A percentile compares a stretch with the other conserved stretches of the same genome.
These are phyloP conservation scores for Candida ovalis DNA, from an alignment of 805 yeast genomes.

Conservation along the genomic window DNA sequence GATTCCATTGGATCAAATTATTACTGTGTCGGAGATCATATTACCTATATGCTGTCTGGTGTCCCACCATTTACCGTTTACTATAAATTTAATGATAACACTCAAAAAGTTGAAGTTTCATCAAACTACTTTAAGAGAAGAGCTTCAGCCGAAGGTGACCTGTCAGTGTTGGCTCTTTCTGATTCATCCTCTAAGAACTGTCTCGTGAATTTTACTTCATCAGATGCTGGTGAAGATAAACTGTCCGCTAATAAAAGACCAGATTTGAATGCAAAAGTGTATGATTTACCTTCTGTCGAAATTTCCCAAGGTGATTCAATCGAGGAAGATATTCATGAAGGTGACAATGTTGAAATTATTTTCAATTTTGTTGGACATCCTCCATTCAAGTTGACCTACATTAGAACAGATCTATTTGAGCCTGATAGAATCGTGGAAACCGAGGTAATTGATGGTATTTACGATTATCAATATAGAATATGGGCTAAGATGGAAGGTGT, in stretches of 20 bases:
- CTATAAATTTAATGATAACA: slow-evolving; percentile 66
- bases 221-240: slow-evolving; percentile 18
- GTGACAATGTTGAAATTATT: slow-evolving; percentile 85
- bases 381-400: slow-evolving; percentile 84
- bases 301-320: slow-evolving; percentile 74
- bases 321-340: slow-evolving; percentile 85
- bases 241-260: slow-evolving; percentile 17
- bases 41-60: slow-evolving; percentile 73
- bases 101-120: slow-evolving; percentile 48
- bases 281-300: slow-evolving; percentile 69
- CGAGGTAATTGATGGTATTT: slow-evolving; percentile 64
- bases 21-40: slow-evolving; percentile 91
- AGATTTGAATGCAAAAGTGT: slow-evolving; percentile 33
- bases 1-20: slow-evolving; percentile 28
- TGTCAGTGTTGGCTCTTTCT: slow-evolving; percentile 61
- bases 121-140: slow-evolving; percentile 50
- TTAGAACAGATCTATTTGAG: slow-evolving; percentile 48
- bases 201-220: slow-evolving; percentile 51
- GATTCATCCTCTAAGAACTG: slow-evolving; percentile 76
- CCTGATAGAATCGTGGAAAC: slow-evolving; percentile 42
- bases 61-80: slow-evolving; percentile 72
- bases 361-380: slow-evolving; percentile 85
- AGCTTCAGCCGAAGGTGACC: slow-evolving; percentile 79
- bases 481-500: slow-evolving; percentile 86
- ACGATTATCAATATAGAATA: slow-evolving; percentile 64